Base-by-base conservation (phyloP, 108 stramenopile species). In the Cyclotella atomus region DNA sequence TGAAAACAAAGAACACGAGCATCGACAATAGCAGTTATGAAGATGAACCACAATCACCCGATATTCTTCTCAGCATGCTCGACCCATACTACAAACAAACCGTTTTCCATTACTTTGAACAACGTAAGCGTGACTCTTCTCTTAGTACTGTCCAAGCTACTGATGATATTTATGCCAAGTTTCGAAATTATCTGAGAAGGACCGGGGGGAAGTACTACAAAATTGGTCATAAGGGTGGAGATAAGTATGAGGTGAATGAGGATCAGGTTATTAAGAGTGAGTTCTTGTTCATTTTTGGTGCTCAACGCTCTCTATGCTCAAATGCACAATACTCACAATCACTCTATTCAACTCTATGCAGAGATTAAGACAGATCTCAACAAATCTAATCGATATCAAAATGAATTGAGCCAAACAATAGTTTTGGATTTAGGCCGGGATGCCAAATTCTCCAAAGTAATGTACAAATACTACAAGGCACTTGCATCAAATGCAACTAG, bases 51-150 rank as follows among this genome's bases (percentile, higher is more conserved):
- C 4, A 55, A 55, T 28, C 54, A 4, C 24, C 54, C 23, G 54
- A 55, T 28, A 55, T 55, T 27, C 27, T 55, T 2, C 54, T 55
- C 24, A 55, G 54, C 54, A 55, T 55, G 54, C 3, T 28, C 6
- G 54, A 55, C 28, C 54, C 54, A 25, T 55, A 55, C 54, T 55
- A 55, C 54, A 55, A 28, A 55, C 54, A 55, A 55, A 28, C 28
- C 5, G 28, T 55, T 6, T 55, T 55, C 3, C 54, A 55, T 55
- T 17, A 55, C 54, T 28, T 29, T 28, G 54, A 55, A 55, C 4
- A 9, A 16, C 54, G 54, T 4, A 55, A 9, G 54, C 6, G 28
- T 3, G 25, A 55, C 2, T 3, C 17, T 49, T 3, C 4, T 8
- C 3, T 29, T 7, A 16, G 15, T 9, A 27, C 24, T 15, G 28